Base-by-base conservation (phyloP, 23 red algal genomes). In the Agarophyton chilense region DNA sequence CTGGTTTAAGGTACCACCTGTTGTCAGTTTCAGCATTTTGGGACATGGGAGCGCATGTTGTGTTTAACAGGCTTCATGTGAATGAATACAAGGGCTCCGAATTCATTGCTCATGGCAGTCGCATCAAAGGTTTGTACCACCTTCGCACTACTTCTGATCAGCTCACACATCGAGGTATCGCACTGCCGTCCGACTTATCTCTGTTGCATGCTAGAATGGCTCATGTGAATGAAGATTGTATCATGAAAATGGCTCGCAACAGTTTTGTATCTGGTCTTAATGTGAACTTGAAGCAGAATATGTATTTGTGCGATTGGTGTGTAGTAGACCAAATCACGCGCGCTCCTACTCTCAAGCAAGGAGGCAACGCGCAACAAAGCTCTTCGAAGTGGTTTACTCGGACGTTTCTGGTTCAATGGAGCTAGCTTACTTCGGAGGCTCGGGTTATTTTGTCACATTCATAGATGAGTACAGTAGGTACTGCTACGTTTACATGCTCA, bases 401-500 rank as follows among this genome's bases (percentile, higher is more conserved):
- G 78, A 83, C 32, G n/a, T 83, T 41, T 83, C 35, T 65, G 79
- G 79, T 66, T n/a, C 74, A 39, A 44, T 83, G 2, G 3, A 83
- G 12, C 2, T 65, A 18, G 55, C 9, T 13, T 63, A 35, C 24
- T 65, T 67, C 13, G 79, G 55, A 64, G 79, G 1, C 56, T 83
- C 55, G 79, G 55, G 26, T n/a, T 83, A n/a, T 19, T 83, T 83
- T 83, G 35, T 83, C 54, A 83, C 79, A 83, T 83, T 83, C 43
- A 64, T 83, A 14, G 56, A 66, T 57, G 79, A 66, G 10, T 4
- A 66, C 56, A 64, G 53, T 24, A 17, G 79, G 13, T 83, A 12
- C 6, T 83, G 41, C 53, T 83, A 66, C 34, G 1, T 83, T 1
- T 66, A 83, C 36, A 83, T 49, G 4, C 60, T 83, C 18, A 66